Evolutionary conservation across 805 yeast genomes (phyloP), one percentile per base, ranked within the genome.

Genomic region (Komagataella phaffii): DNA sequence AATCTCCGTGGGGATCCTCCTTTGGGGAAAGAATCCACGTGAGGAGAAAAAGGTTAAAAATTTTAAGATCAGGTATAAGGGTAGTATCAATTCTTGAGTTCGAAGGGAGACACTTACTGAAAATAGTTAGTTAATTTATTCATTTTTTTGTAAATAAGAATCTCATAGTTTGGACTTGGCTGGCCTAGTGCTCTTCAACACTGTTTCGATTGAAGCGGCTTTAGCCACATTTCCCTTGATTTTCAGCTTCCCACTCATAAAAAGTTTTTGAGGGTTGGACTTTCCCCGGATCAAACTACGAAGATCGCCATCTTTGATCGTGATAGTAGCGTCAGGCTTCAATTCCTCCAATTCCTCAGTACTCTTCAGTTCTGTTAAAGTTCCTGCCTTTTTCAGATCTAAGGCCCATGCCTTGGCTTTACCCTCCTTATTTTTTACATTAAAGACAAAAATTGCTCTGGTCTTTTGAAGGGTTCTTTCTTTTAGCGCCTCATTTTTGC

Each of bases 211-310:
- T 54, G 79, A 78, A 47, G 90, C 79, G 51, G 95, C 95, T 75
- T 88, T 88, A 90, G 85, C 85, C 71, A 88, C 83, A 71, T 88
- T 86, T 57, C 96, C 96, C 74, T 83, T 85, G 57, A 88, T 82
- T 75, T 86, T 87, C 67, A 88, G 77, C 68, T 83, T 84, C 46
- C 96, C 96, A 59, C 77, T 71, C 85, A 88, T 79, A 67, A 86
- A 88, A 61, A 88, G 76, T 70, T 81, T 83, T 69, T 88, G 95
- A 48, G 95, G 88, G 66, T 83, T 83, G 56, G 88, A 81, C 74
- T 86, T 85, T 55, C 95, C 95, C 55, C 73, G 70, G 51, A 85
- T 85, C 58, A 88, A 76, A 64, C 76, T 80, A 58, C 75, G 81
- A 59, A 88, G 80, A 65, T 85, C 85, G 52, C 76, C 75, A 61